Evolutionary conservation across 257 asterid species (phyloP).

Genomic region (Solanum appendiculatum): DNA sequence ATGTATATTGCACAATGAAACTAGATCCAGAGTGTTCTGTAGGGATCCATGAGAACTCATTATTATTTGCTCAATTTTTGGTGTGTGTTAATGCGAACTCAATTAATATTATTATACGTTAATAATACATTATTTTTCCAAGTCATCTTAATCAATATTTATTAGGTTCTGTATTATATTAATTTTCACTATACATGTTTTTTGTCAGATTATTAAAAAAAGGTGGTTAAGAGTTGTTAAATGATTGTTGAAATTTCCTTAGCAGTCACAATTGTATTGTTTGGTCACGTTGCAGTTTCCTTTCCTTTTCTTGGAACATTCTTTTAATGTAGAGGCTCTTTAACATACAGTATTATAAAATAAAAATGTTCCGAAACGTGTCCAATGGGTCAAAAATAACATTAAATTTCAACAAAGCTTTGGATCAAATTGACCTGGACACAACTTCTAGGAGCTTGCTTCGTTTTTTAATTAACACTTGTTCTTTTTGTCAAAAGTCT

Average conservation of each 20-base stretch:
- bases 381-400: background rate
- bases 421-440: background rate
- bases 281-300: background rate
- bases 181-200: background rate
- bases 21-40: too few species aligned
- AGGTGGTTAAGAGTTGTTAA: background rate
- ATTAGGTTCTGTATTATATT: background rate
- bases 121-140: too few species aligned
- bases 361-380: background rate
- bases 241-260: background rate
- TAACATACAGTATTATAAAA: background rate
- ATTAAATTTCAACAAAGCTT: background rate
- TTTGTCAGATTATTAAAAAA: background rate
- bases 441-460: background rate
- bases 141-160: background rate
- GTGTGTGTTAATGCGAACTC: too few species aligned
- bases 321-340: background rate
- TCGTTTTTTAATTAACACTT: background rate
- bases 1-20: background rate
- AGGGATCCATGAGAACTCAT: too few species aligned
- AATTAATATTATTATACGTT: too few species aligned
- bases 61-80: too few species aligned
- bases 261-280: background rate
- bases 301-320: background rate
- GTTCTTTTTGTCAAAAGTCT: background rate